Evolutionary conservation across 164 flowering plant genomes (phyloP), one percentile per base, ranked within the genome.

Genomic region (grape (Vitis vinifera)): DNA sequence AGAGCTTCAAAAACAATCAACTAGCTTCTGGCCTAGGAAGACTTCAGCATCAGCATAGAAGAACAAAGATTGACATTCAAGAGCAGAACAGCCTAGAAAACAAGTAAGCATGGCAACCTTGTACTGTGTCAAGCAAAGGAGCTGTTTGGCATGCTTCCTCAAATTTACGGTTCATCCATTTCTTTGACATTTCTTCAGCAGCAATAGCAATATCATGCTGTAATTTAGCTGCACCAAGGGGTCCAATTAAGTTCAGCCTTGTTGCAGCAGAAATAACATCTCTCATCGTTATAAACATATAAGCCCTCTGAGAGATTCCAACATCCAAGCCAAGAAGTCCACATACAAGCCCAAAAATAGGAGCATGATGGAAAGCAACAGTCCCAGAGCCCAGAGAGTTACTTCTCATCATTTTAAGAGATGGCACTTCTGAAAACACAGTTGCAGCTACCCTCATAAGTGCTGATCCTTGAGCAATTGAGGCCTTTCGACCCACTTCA

Each of bases 181-280:
- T 93, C 66, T 73, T 79, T 13, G 77, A 70, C 51, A 90, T 55
- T n/a, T 71, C 84, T 79, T 95, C 98, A 1, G 97, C 95, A 67
- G 80, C 78, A 60, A 49, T 51, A 53, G 97, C 84, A 68, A 93
- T 75, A 73, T 83, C 86, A 79, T 95, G 99, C 82, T 95, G 99
- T 85, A 95, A 47, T 7, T 83, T 78, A 16, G 97, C 85, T 3
- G 94, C 99, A 27, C 92, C 98, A 57, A 89, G 23, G 0, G 99
- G 99, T 16, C 99, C 99, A 1, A 95, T 81, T 81, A 95, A 69
- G 78, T 93, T 93, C 71, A 95, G 79, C 82, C 99, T 86, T 1
- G 99, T 95, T 31, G 99, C 97, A 60, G 99, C 94, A 57, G 99
- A 95, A 59, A 95, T 75, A 27, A 85, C 72, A 78, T 95, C 99